Base-by-base conservation (phyloP, 2,329 filamentous ascomycete species). In the Aaosphaeria pasadenensis region DNA sequence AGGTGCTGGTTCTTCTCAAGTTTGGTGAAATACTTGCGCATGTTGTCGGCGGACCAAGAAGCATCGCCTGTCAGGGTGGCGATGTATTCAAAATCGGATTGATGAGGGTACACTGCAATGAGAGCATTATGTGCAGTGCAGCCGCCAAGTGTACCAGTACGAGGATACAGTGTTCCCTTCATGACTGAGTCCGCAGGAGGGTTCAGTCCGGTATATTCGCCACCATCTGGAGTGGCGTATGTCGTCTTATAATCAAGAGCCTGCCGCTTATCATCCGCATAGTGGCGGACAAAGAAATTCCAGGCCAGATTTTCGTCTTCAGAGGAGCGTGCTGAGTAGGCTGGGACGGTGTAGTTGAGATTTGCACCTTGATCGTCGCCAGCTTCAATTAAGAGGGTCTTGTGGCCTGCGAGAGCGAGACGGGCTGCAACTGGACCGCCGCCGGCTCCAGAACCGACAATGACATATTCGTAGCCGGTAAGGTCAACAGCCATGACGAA, bases 231-330 rank as follows among this genome's bases (percentile, higher is more conserved):
- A 13, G 62, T 64, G 73, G 52, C 73, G 71, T 83, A 86, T 1
- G 78, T 77, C 42, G 80, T 79, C 71, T 86, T 86, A 56, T 70
- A 78, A 60, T 86, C 81, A 44, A 73, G 71, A 24, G 76, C 72
- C 53, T 83, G 78, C 35, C 77, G 73, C 24, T 67, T 63, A 40
- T 80, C 68, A 51, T 85, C 75, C 6, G 74, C 71, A 58, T 84
- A 85, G 63, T 86, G 83, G 41, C 76, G 75, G n/a, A 84, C 80
- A 53, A 79, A 86, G 67, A 81, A 86, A 63, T 84, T 79, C 83
- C 83, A 87, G 41, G 74, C 70, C 55, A 83, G 74, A 13, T 75
- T 73, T 28, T 73, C 72, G 50, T 84, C 78, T 57, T 85, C 79
- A 7, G 79, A 81, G 2, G 78, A 74, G 17, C 75, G 72, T 42